phyloP scores from a whole-genome alignment of 2,329 filamentous ascomycete genomes.

The Exophiala aquamarina region DNA sequence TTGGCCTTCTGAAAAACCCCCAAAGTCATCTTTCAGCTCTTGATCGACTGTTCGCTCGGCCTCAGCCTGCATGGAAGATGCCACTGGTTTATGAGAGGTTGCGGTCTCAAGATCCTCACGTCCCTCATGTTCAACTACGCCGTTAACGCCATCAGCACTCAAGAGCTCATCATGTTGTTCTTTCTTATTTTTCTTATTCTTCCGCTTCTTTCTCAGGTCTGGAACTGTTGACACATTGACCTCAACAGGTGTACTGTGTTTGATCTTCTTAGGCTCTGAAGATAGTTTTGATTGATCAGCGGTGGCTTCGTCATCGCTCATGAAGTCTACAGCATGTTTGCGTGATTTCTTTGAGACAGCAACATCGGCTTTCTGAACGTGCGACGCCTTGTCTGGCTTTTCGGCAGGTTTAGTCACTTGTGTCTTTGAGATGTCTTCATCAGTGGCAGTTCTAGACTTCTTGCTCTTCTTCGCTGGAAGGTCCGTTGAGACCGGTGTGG shows the following conservation, averaged over 20 bases:
- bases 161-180: slow-evolving; percentile 31
- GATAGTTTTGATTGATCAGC: slow-evolving; percentile 25
- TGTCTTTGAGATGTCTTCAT: slow-evolving; percentile 35
- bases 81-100: slow-evolving; percentile 16
- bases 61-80: slow-evolving; percentile 26
- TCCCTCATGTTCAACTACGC: slow-evolving; percentile 30
- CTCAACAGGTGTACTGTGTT: slow-evolving; percentile 52
- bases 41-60: slow-evolving; percentile 26
- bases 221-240: slow-evolving; percentile 37
- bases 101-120: slow-evolving; percentile 23
- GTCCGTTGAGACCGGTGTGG: slow-evolving; percentile 13
- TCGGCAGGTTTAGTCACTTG: slow-evolving; percentile 21
- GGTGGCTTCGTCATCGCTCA: slow-evolving; percentile 43
- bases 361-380: slow-evolving; percentile 13
- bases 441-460: slow-evolving; percentile 33
- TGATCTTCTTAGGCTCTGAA: slow-evolving; percentile 40
- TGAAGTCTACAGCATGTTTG: slow-evolving; percentile 50
- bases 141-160: slow-evolving; percentile 36
- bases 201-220: slow-evolving; percentile 25
- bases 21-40: slow-evolving; percentile 29
- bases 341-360: slow-evolving; percentile 42
- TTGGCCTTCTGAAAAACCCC: slow-evolving; percentile 32
- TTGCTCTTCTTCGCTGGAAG: slow-evolving; percentile 56
- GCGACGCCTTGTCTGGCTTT: too few species aligned
- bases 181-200: slow-evolving; percentile 38